A percentile compares a stretch with the other conserved stretches of the same genome.
Conservation (phyloP, 371 early-diverging fungal genomes). For the Mucor mucedo region DNA sequence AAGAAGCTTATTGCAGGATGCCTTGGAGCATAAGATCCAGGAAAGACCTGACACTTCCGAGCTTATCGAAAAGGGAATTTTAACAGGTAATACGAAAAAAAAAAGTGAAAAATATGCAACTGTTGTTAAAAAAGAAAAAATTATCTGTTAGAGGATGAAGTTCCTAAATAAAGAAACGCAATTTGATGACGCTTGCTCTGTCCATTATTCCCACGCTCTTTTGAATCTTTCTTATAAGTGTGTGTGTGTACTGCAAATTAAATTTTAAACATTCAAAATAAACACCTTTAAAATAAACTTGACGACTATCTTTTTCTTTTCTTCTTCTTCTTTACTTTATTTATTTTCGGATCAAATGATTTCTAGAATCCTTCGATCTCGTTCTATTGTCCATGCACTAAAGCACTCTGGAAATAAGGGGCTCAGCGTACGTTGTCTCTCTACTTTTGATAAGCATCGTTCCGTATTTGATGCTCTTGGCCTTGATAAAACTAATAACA, state of each 20-base stretch:
- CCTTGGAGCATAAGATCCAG: constrained; percentile 72
- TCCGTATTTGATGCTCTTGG: constrained; percentile 73
- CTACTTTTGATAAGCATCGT: constrained; percentile 50
- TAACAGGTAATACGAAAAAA: constrained; percentile 37
- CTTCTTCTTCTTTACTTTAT: constrained; percentile 1
- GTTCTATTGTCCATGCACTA: constrained; percentile 7
- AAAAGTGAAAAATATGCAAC: neutral
- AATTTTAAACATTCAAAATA: neutral
- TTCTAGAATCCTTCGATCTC: constrained; percentile 12
- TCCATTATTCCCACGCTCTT: constrained; percentile 16
- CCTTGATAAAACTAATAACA: constrained; percentile 68
- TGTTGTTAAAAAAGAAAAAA: neutral
- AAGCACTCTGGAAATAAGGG: neutral
- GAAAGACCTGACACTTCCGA: constrained; percentile 72
- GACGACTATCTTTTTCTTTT: neutral
- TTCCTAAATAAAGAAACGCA: constrained; percentile 20
- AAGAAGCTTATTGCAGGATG: constrained; percentile 68
- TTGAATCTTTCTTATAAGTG: neutral
- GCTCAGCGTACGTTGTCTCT: constrained; percentile 28
- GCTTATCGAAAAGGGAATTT: constrained; percentile 73
- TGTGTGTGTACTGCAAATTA: neutral
- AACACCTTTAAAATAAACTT: neutral
- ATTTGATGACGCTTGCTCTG: neutral
- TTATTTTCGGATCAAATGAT: constrained; percentile 7
- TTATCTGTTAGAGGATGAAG: constrained; percentile 15